Evolutionary conservation across 1,284 basidiomycete genomes (phyloP), one percentile per base, ranked within the genome.

Genomic region (Ganoderma resinaceum): DNA sequence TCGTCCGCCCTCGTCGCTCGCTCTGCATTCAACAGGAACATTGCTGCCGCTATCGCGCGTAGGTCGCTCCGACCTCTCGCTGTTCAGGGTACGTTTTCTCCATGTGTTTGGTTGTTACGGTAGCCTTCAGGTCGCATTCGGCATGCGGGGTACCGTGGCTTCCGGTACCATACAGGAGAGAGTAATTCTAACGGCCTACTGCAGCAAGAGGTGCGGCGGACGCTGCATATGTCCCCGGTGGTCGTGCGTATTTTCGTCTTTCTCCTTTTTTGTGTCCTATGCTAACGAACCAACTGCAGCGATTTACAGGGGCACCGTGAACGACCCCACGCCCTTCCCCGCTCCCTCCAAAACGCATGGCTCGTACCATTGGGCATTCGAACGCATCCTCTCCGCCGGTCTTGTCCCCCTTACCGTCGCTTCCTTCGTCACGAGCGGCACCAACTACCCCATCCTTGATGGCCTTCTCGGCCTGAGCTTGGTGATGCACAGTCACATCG

Each of bases 351-450:
- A 89, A 78, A 81, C 89, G 3, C 94, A 98, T 77, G 97, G 98
- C 62, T 97, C 95, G 2, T 93, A 98, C 82, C 97, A 99, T 87
- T 99, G 97, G 97, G 91, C 95, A 1, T 98, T 99, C 78, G 97
- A 99, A 82, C 93, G 97, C 65, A 86, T 96, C 23, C 87, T 99
- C 66, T 92, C 94, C 1, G 97, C 94, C 0, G 85, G 91, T 31
- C 90, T 99, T 72, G 87, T 99, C 23, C 98, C 98, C 33, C 82
- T 98, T 76, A 96, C 95, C 23, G 92, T 87, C 35, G 91, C 92
- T 43, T 92, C 95, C 0, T 94, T 93, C 72, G 92, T 88, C 31
- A 84, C 91, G 5, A 90, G 90, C 58, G 89, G 88, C 37, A 89
- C 86, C 65, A 85, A 85, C 70, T 89, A 95, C 83, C 94, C 96